These are phyloP conservation scores for Dendryphion nanum DNA, from an alignment of 2,329 filamentous ascomycete genomes.

Conservation along the genomic window DNA sequence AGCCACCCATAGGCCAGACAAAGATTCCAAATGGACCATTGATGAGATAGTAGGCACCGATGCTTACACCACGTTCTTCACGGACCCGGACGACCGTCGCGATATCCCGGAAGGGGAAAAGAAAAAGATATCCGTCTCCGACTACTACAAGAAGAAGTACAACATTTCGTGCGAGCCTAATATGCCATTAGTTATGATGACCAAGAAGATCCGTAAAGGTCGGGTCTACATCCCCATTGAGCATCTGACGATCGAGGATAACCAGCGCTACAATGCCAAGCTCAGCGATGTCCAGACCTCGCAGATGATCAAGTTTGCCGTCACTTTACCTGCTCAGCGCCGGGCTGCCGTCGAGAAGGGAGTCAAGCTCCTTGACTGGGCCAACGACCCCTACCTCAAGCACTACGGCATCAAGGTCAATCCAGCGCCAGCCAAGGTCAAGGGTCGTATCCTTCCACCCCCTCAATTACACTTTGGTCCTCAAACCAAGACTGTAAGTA, in stretches of 20 bases:
- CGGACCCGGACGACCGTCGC: conserved; percentile 53
- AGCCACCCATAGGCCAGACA: conserved; percentile 37
- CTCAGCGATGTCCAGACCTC: conserved; percentile 65
- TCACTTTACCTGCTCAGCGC: conserved; percentile 71
- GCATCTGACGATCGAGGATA: conserved; percentile 50
- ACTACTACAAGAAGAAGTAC: conserved; percentile 57
- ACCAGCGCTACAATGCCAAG: conserved; percentile 60
- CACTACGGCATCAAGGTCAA: conserved; percentile 74
- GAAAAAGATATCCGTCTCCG: conserved; percentile 50
- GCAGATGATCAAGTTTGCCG: conserved; percentile 90
- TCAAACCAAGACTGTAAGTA: conserved; percentile 21
- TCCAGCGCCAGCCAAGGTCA: conserved; percentile 57
- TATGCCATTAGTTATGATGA: conserved; percentile 60
- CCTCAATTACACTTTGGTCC: conserved; percentile 68
- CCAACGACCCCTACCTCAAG: conserved; percentile 65
- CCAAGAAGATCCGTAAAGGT: conserved; percentile 45
- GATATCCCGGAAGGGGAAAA: conserved; percentile 55
- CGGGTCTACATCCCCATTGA: conserved; percentile 57
- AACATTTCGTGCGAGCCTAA: conserved; percentile 47
- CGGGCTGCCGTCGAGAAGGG: conserved; percentile 66
- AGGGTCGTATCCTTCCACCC: conserved; percentile 68
- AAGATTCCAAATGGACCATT: conserved; percentile 49
- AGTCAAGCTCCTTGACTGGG: conserved; percentile 66
- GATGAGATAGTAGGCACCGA: conserved; percentile 47
- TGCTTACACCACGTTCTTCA: conserved; percentile 48